Conservation (phyloP, 345 rosid genomes). For the Erysimum cheiranthoides region DNA sequence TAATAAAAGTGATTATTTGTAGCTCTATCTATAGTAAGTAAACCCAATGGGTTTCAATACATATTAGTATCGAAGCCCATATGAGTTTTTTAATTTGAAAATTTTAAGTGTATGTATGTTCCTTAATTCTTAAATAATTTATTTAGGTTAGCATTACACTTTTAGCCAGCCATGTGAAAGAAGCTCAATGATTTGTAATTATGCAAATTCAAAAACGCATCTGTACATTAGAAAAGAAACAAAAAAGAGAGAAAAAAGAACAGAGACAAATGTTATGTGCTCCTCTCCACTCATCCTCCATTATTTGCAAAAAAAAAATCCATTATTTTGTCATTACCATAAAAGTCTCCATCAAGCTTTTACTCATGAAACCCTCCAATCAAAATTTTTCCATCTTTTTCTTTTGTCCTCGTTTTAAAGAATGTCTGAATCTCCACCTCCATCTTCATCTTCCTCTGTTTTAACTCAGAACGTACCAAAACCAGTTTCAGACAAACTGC, state of each 20-base stretch:
- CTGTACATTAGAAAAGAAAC: constrained; percentile 17
- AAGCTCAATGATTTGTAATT: constrained; percentile 22
- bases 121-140: not conserved
- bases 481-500: constrained; percentile 67
- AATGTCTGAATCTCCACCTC: constrained; percentile 49
- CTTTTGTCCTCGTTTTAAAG: constrained; percentile 10
- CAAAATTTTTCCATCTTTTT: not conserved
- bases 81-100: too few relatives aligned
- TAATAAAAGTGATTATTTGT: not conserved
- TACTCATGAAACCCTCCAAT: constrained; percentile 15
- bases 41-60: constrained; percentile 3
- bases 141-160: not conserved
- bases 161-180: constrained; percentile 28
- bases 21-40: not conserved
- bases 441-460: constrained; percentile 34
- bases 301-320: constrained; percentile 26
- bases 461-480: constrained; percentile 61
- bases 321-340: constrained; percentile 42
- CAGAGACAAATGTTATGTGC: constrained; percentile 34
- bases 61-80: not conserved
- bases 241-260: not conserved
- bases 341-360: constrained; percentile 38
- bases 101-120: not conserved
- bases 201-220: constrained; percentile 10
- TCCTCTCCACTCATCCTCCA: constrained; percentile 48